Conservation (phyloP, 208 protist genomes). For the Trypanosomatidae sp. region DNA sequence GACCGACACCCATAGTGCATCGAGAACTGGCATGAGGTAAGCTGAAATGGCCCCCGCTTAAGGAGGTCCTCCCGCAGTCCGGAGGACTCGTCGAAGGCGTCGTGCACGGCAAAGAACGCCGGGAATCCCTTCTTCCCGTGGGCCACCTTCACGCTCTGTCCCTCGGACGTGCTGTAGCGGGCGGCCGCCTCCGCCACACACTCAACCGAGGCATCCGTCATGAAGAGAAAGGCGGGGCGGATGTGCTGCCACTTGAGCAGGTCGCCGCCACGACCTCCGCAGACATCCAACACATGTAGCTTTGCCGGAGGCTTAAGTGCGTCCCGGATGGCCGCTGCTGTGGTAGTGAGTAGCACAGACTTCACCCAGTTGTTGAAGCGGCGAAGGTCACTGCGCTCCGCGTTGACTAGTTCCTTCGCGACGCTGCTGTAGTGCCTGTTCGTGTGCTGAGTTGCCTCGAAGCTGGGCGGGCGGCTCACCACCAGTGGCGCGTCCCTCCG, state of each 20-base stretch:
- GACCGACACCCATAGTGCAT: constrained; percentile 77
- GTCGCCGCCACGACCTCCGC: constrained; percentile 76
- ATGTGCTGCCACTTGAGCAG: constrained; percentile 76
- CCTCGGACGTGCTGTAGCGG: constrained; percentile 63
- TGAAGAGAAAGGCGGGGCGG: constrained; percentile 51
- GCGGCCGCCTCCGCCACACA: constrained; percentile 72
- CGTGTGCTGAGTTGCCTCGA: constrained; percentile 32
- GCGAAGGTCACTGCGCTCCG: constrained; percentile 49
- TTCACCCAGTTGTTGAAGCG: constrained; percentile 85
- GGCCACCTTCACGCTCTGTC: constrained; percentile 58
- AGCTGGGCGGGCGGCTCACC: constrained; percentile 2
- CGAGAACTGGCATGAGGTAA: constrained; percentile 85
- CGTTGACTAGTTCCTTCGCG: constrained; percentile 37
- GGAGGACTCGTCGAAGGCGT: constrained; percentile 55
- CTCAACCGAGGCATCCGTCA: constrained; percentile 68
- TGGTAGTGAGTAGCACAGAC: constrained; percentile 25
- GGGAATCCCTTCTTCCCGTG: constrained; percentile 38
- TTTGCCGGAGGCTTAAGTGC: constrained; percentile 16
- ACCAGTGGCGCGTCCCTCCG: constrained; percentile 13
- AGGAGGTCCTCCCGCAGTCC: constrained; percentile 25
- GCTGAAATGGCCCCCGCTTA: constrained; percentile 29
- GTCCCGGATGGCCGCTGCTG: constrained; percentile 6
- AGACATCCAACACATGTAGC: constrained; percentile 59
- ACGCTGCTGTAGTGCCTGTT: constrained; percentile 67
- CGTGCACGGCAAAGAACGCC: constrained; percentile 62